Evolutionary conservation across 352 stramenopile genomes (phyloP), one percentile per base, ranked within the genome.

Genomic region (Globisporangium ultimum): DNA sequence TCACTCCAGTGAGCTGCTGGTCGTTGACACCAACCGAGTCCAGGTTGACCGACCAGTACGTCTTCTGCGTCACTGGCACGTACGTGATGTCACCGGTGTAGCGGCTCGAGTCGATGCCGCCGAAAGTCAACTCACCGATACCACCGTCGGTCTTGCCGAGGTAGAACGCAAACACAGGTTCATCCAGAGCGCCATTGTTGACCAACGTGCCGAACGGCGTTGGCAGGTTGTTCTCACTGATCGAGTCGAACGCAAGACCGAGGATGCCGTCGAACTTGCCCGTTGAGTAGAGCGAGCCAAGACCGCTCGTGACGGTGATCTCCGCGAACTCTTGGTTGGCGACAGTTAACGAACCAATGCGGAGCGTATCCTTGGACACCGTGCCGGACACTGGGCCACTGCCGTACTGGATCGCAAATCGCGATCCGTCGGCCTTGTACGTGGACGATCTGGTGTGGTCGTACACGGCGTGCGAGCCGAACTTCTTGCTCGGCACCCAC

Each of bases 201-300:
- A 98, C 84, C 18, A 96, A 68, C 52, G 91, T 86, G 28, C 94
- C 71, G 67, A 98, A 97, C 5, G 89, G 84, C 11, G 93, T 97
- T 24, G 70, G 70, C 2, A 88, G 74, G 48, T 81, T 71, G 45
- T 88, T 87, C 36, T 97, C 78, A 34, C 68, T 81, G 61, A 98
- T 90, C 36, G 74, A 69, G 49, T 89, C 80, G 56, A 97, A 98
- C 48, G 76, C 93, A 11, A 97, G 63, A 60, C 93, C 93, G 40
- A 97, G 72, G 60, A 98, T 97, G 42, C 93, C 93, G 75, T 98
- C 93, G 68, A 98, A 98, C 45, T 97, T 95, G 49, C 89, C 91
- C 11, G 97, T 58, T 22, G 74, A 81, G 67, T 95, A 98, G 7
- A 84, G 88, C 12, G 91, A 53, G n/a, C 93, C 93, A 9, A 98